Conservation (phyloP, 2,329 filamentous ascomycete species). For the Alternaria sp. region DNA sequence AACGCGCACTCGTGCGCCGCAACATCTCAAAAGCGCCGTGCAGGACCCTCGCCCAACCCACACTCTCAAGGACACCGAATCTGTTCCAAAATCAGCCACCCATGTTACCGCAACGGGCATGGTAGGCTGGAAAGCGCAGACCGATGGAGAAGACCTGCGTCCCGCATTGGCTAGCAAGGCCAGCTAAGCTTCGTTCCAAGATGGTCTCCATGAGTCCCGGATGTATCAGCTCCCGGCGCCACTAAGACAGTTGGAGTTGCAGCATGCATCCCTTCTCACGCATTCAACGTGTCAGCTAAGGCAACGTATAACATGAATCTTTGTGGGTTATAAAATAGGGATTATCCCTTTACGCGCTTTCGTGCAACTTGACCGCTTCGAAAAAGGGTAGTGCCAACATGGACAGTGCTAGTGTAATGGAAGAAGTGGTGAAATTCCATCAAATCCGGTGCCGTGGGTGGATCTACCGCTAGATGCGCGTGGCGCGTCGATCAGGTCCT, state of each 20-base stretch:
- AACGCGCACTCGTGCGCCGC: slow-evolving; percentile 4
- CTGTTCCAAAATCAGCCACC: slow-evolving; percentile 7
- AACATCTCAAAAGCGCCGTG: slow-evolving; percentile 12
- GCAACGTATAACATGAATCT: neutral
- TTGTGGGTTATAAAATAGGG: neutral
- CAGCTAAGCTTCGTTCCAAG: slow-evolving; percentile 46
- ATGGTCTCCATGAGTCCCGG: slow-evolving; percentile 36
- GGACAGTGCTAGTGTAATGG: neutral
- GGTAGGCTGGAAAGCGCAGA: slow-evolving; percentile 2
- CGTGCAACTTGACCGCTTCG: neutral
- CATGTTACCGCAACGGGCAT: slow-evolving; percentile 15
- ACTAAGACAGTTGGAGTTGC: slow-evolving; percentile 37
- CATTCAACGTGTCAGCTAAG: slow-evolving; percentile 31
- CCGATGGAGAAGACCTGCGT: slow-evolving; percentile 29
- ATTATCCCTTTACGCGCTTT: neutral
- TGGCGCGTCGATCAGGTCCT: slow-evolving; percentile 22
- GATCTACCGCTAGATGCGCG: slow-evolving; percentile 21
- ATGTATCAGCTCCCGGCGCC: slow-evolving; percentile 47
- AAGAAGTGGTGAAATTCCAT: slow-evolving; percentile 1
- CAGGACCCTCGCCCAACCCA: neutral
- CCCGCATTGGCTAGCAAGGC: slow-evolving; percentile 31
- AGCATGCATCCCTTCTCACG: slow-evolving; percentile 24
- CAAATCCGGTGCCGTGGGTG: slow-evolving; percentile 18
- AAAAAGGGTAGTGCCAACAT: too few species aligned
- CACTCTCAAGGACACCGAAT: slow-evolving; percentile 10